Conservation (phyloP, 2,329 filamentous ascomycete species). For the Monosporascus cannonballus region DNA sequence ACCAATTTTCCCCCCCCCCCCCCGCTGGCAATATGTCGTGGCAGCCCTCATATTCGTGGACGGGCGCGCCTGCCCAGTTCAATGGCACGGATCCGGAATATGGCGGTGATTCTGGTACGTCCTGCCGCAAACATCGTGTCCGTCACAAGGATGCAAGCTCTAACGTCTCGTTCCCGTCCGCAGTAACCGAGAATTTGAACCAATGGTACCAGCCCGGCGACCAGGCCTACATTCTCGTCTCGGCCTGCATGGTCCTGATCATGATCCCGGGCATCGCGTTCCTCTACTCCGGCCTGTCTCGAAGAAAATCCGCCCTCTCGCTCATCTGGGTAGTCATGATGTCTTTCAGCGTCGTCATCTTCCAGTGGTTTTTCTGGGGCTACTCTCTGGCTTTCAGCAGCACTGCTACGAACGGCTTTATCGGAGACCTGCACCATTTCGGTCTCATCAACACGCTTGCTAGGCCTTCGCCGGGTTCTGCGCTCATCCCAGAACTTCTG, state of each 20-base stretch:
- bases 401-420: conserved; percentile 78
- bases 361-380: conserved; percentile 99
- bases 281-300: conserved; percentile 94
- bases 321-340: conserved; percentile 98
- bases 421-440: conserved; percentile 85
- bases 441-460: conserved; percentile 81
- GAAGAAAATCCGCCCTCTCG: conserved; percentile 92
- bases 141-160: conserved; percentile 1
- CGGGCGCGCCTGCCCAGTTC: conserved; percentile 52
- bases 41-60: conserved; percentile 39
- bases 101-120: conserved; percentile 76
- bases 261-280: conserved; percentile 98
- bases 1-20: too few relatives aligned
- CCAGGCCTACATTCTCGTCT: conserved; percentile 86
- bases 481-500: conserved; percentile 80
- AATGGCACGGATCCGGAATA: conserved; percentile 58
- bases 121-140: neutral
- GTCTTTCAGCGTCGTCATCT: conserved; percentile 82
- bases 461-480: conserved; percentile 78
- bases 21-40: conserved; percentile 43
- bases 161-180: conserved; percentile 7
- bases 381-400: conserved; percentile 90
- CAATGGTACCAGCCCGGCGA: conserved; percentile 93
- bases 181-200: conserved; percentile 83
- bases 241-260: conserved; percentile 86